phyloP scores from a whole-genome alignment of 139 green algal genomes.

The Coelastrella sp. region DNA sequence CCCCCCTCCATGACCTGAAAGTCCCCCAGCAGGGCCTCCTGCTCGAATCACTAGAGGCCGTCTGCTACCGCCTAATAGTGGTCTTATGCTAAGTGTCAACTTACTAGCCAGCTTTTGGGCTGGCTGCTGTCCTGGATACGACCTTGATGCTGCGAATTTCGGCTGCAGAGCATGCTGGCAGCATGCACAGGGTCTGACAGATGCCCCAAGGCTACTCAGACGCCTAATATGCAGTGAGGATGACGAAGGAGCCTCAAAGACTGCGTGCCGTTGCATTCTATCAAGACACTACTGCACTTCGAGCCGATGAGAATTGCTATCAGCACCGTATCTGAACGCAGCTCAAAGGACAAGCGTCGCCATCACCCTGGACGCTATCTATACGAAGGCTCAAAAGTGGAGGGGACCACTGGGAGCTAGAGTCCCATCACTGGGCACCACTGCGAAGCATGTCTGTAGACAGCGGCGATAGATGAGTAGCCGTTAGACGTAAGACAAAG shows the following conservation, averaged over 20 bases:
- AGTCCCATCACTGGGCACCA: too few relatives aligned
- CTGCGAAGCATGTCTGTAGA: too few relatives aligned
- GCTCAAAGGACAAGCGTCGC: too few relatives aligned
- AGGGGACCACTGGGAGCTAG: too few relatives aligned
- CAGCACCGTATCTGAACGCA: too few relatives aligned
- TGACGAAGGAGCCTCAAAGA: background rate
- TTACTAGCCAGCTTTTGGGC: background rate
- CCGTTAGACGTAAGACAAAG: too few relatives aligned
- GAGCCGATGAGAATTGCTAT: background rate
- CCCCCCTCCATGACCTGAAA: conserved; percentile 48
- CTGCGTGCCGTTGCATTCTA: background rate
- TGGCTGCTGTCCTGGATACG: background rate
- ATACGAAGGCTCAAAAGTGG: too few relatives aligned
- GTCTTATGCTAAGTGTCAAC: background rate
- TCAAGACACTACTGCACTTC: background rate
- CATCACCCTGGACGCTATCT: too few relatives aligned
- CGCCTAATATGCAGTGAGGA: background rate
- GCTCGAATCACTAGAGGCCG: conserved; percentile 33
- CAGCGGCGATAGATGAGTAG: too few relatives aligned
- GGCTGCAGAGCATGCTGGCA: conserved; percentile 16
- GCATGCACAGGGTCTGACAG: conserved; percentile 16
- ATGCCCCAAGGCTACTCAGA: background rate
- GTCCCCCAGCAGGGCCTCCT: conserved; percentile 51
- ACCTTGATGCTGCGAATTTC: background rate
- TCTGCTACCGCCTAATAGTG: background rate